These are phyloP conservation scores for Elongisporangium undulatum DNA, from an alignment of 352 stramenopile genomes.

Conservation along the genomic window DNA sequence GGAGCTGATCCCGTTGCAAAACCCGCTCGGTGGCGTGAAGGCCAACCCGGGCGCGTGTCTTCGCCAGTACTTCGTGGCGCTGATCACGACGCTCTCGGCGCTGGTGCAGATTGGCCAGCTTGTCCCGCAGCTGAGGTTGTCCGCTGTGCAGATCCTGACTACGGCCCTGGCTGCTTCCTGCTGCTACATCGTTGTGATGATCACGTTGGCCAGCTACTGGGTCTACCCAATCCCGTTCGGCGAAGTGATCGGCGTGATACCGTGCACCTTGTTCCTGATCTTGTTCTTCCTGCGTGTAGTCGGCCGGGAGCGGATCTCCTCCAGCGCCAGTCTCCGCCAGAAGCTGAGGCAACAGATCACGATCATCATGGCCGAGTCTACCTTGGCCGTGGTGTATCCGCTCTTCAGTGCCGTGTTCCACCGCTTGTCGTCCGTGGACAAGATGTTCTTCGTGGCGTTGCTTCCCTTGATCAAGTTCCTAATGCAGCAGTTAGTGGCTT, in stretches of 20 bases:
- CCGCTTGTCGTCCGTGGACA: no score
- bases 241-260: not conserved
- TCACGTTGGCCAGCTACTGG: slow-evolving; percentile 5
- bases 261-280: no score
- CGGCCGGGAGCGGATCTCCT: no score
- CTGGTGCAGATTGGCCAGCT: no score
- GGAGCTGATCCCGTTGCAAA: slow-evolving; percentile 11
- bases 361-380: no score
- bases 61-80: slow-evolving; percentile 2
- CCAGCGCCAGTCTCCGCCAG: no score
- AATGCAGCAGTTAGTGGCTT: slow-evolving; percentile 17
- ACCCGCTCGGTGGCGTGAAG: slow-evolving; percentile 9
- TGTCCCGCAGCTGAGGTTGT: no score
- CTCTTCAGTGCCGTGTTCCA: no score
- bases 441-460: not conserved
- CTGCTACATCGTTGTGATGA: slow-evolving; percentile 2
- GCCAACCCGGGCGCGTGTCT: slow-evolving; percentile 19
- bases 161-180: slow-evolving; percentile 2
- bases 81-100: not conserved
- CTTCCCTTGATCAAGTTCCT: slow-evolving; percentile 15
- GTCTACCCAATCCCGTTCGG: slow-evolving; percentile 21
- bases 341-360: no score
- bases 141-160: no score
- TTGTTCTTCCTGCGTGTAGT: no score
- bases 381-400: no score